Conservation (phyloP, 257 asterid genomes). For the Lycium barbarum region DNA sequence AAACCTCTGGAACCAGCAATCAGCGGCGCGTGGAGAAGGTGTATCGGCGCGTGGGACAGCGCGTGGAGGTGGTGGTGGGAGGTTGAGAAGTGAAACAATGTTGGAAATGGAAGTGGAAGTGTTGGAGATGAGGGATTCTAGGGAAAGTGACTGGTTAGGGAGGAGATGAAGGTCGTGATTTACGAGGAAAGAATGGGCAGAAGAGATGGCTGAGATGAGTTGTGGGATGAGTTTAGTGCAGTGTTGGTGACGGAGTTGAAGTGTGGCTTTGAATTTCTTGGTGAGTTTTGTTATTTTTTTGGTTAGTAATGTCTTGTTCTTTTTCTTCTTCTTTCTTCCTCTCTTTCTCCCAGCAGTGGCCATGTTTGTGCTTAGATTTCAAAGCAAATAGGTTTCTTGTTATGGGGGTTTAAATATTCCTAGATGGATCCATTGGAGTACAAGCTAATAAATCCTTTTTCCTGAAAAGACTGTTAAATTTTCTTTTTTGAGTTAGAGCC, state of each 20-base stretch:
- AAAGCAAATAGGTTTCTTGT: not conserved
- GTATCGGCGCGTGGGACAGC: not conserved
- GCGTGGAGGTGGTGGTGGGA: slow-evolving; percentile 42
- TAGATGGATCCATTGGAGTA: not conserved
- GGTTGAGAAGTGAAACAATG: slow-evolving; percentile 60
- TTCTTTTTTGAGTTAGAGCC: not conserved
- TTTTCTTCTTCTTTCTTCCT: slow-evolving; percentile 39
- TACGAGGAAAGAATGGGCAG: slow-evolving; percentile 73
- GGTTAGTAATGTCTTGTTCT: slow-evolving; percentile 35
- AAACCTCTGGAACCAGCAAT: too few species aligned
- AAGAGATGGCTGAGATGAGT: slow-evolving; percentile 70
- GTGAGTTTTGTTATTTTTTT: slow-evolving; percentile 34
- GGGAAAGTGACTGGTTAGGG: slow-evolving; percentile 74
- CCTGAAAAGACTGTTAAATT: too few species aligned
- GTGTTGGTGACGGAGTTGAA: slow-evolving; percentile 33
- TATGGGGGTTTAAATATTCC: not conserved
- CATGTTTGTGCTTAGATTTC: slow-evolving; percentile 20
- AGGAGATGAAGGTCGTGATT: slow-evolving; percentile 73
- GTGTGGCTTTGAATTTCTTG: slow-evolving; percentile 40
- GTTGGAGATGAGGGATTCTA: slow-evolving; percentile 77
- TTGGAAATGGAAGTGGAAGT: slow-evolving; percentile 65
- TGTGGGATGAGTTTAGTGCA: slow-evolving; percentile 59
- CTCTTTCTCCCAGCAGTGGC: slow-evolving; percentile 49
- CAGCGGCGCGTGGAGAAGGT: slow-evolving; percentile 34
- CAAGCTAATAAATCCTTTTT: not conserved